Percentiles rank a stretch among this genome's conserved stretches.
These are phyloP conservation scores for Phytophthora syringae DNA, from an alignment of 352 stramenopile genomes.

Conservation along the genomic window DNA sequence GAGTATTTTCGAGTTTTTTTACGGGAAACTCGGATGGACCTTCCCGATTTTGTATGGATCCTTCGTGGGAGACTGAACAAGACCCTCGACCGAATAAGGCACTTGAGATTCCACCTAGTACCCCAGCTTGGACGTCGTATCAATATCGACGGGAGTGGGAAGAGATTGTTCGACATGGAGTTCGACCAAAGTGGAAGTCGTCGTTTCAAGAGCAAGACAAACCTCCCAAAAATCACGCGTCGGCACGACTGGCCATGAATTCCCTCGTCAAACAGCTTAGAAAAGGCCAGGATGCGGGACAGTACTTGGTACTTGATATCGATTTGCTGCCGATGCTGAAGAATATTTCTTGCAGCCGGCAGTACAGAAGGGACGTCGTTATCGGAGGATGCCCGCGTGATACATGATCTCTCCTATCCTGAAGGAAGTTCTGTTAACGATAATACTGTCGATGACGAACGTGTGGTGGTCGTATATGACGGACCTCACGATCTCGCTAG, in stretches of 20 bases:
- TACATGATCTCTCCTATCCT: background rate
- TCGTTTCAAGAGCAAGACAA: background rate
- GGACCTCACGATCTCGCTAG: background rate
- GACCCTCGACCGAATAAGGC: slow-evolving; percentile 16
- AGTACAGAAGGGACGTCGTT: background rate
- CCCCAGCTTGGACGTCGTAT: slow-evolving; percentile 7
- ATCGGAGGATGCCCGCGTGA: background rate
- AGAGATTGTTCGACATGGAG: slow-evolving; percentile 7
- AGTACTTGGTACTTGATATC: background rate
- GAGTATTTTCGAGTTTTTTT: slow-evolving; percentile 13
- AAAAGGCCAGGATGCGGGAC: background rate
- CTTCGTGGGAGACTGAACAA: slow-evolving; percentile 8
- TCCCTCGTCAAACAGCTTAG: background rate
- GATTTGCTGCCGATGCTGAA: background rate
- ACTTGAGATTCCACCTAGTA: slow-evolving; percentile 6
- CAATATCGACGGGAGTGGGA: slow-evolving; percentile 9
- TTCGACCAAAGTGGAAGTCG: background rate
- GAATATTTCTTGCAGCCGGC: background rate
- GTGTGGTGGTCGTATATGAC: slow-evolving; percentile 6
- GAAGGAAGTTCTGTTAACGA: slow-evolving; percentile 9
- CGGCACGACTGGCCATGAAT: background rate
- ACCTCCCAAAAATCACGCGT: background rate
- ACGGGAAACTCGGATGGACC: background rate
- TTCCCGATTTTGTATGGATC: slow-evolving; percentile 17
- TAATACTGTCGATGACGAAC: slow-evolving; percentile 12